phyloP scores from a whole-genome alignment of 495 filamentous ascomycete genomes.

The Trichoderma virens region DNA sequence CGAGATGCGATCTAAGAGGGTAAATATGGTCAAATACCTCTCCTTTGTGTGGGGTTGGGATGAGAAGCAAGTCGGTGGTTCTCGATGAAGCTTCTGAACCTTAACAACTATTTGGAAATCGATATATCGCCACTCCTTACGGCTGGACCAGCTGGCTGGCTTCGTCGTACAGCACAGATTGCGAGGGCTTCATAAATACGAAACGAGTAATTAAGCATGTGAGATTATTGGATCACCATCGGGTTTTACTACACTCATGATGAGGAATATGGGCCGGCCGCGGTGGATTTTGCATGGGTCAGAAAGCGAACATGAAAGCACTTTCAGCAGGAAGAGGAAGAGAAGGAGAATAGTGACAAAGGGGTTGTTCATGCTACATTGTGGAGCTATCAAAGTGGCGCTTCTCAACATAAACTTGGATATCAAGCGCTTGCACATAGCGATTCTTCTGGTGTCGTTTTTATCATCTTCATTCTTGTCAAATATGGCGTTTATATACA shows the following conservation, averaged over 20 bases:
- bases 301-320: background rate
- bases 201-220: background rate
- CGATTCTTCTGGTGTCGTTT: background rate
- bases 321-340: background rate
- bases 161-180: background rate
- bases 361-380: background rate
- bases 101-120: background rate
- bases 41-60: constrained; percentile 95
- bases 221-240: background rate
- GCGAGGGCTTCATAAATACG: background rate
- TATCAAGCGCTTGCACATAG: constrained; percentile 1
- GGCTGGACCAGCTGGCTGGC: background rate
- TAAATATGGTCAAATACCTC: constrained; percentile 92
- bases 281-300: background rate
- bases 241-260: background rate
- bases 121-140: background rate
- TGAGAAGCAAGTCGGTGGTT: constrained; percentile 19
- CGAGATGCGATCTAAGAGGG: constrained; percentile 90
- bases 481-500: background rate
- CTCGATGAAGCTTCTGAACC: background rate
- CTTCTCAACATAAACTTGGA: background rate
- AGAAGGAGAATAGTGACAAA: no score
- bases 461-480: background rate
- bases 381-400: background rate
- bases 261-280: background rate